Conservation (phyloP, 2,329 filamentous ascomycete genomes). For the Aspergillus sp. region DNA sequence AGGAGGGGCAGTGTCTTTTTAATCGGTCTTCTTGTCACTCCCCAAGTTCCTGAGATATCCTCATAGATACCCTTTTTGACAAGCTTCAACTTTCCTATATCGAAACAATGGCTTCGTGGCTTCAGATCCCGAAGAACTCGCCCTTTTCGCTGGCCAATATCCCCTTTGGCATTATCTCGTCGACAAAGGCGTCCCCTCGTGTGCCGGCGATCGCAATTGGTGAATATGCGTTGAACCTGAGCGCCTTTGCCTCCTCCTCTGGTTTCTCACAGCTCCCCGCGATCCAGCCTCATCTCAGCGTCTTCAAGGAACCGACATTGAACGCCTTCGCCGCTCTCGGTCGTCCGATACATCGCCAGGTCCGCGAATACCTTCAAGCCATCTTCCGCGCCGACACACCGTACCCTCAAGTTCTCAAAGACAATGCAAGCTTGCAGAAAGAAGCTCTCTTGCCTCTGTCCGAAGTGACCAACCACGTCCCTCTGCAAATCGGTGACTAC, state of each 20-base stretch:
- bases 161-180: slow-evolving; percentile 75
- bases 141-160: slow-evolving; percentile 75
- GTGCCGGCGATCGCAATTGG: slow-evolving; percentile 68
- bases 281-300: slow-evolving; percentile 51
- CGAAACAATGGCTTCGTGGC: slow-evolving; percentile 48
- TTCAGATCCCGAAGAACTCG: slow-evolving; percentile 52
- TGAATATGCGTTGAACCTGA: slow-evolving; percentile 63
- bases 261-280: slow-evolving; percentile 55
- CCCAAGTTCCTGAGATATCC: not conserved
- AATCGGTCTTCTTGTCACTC: not conserved
- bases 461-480: slow-evolving; percentile 60
- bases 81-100: slow-evolving; percentile 12
- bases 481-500: slow-evolving; percentile 74
- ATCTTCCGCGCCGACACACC: slow-evolving; percentile 56
- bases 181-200: slow-evolving; percentile 47
- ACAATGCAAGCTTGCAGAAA: slow-evolving; percentile 53
- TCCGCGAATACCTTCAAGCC: slow-evolving; percentile 62
- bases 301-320: slow-evolving; percentile 60
- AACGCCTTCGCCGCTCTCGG: slow-evolving; percentile 71
- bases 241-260: slow-evolving; percentile 51
- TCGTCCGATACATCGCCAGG: slow-evolving; percentile 58
- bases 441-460: slow-evolving; percentile 54
- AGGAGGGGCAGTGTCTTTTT: slow-evolving; percentile 3
- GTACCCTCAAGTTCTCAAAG: slow-evolving; percentile 55
- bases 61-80: not conserved